phyloP scores from a whole-genome alignment of 2,329 filamentous ascomycete genomes.

The Alternaria arbusti region DNA sequence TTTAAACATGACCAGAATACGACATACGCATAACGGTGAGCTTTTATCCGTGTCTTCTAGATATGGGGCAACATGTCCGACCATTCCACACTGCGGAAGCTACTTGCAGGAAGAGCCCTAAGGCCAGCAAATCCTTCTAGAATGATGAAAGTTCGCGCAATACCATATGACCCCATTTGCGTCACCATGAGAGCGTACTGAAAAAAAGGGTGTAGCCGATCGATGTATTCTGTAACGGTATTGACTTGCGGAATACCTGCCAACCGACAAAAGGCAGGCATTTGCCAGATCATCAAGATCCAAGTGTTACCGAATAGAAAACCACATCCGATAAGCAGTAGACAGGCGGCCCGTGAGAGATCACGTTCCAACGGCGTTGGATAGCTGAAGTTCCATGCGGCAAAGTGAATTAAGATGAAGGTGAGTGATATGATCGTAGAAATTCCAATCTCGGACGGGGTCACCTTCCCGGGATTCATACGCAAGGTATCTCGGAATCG shows the following conservation, averaged over 20 bases:
- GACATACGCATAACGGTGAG: no score
- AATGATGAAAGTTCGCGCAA: background rate
- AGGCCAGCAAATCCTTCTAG: background rate
- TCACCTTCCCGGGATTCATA: background rate
- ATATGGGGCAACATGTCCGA: background rate
- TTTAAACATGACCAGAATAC: no score
- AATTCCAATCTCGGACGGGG: no score
- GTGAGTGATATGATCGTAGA: background rate
- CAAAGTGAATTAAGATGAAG: background rate
- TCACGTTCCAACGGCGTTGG: fast-evolving
- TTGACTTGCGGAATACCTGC: background rate
- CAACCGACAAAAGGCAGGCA: background rate
- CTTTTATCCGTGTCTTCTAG: no score
- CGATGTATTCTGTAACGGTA: background rate
- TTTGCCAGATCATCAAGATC: background rate
- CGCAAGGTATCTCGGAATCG: background rate
- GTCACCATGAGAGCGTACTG: background rate
- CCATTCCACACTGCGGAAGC: background rate
- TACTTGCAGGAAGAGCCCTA: background rate
- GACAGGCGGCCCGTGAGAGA: background rate
- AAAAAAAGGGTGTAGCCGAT: background rate
- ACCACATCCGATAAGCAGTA: fast-evolving
- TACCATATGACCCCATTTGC: background rate
- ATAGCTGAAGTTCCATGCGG: background rate
- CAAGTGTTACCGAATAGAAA: background rate